phyloP scores from a whole-genome alignment of 176 grass and related monocot species.

The Carex pumila region DNA sequence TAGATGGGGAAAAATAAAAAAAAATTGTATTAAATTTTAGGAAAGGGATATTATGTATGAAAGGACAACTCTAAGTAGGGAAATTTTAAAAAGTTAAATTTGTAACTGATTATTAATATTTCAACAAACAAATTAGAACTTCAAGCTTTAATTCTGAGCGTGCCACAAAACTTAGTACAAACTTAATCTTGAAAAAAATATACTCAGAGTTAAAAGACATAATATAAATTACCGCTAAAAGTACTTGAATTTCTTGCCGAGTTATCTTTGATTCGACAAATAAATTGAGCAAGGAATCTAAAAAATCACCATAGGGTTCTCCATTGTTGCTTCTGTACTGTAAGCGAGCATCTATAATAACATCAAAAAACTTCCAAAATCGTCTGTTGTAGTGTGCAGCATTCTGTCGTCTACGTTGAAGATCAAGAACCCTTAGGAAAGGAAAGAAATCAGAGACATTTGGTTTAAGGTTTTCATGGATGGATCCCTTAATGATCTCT shows the following conservation, averaged over 20 bases:
- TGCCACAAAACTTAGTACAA: background rate
- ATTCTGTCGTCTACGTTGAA: background rate
- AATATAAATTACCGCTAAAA: background rate
- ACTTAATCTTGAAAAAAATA: background rate
- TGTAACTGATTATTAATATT: too few relatives aligned
- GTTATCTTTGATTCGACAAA: background rate
- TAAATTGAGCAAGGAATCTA: background rate
- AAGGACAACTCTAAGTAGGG: too few relatives aligned
- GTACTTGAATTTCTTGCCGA: background rate
- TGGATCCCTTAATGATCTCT: background rate
- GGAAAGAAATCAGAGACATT: conserved; percentile 23
- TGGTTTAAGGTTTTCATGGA: background rate
- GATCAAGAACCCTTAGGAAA: background rate
- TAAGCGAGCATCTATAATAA: background rate
- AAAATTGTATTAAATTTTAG: too few relatives aligned
- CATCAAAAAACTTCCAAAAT: background rate
- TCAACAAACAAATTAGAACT: too few relatives aligned
- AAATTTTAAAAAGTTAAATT: too few relatives aligned
- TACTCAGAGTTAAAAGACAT: background rate
- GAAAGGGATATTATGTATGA: too few relatives aligned
- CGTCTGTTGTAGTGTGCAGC: too few relatives aligned
- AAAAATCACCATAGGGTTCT: background rate
- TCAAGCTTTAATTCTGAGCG: too few relatives aligned
- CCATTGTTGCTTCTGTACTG: background rate
- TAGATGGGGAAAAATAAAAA: too few relatives aligned